Percentiles rank a stretch among this genome's conserved stretches.
Evolutionary conservation across 331 rosid genomes (phyloP).

Genomic region (Prunus yedoensis): DNA sequence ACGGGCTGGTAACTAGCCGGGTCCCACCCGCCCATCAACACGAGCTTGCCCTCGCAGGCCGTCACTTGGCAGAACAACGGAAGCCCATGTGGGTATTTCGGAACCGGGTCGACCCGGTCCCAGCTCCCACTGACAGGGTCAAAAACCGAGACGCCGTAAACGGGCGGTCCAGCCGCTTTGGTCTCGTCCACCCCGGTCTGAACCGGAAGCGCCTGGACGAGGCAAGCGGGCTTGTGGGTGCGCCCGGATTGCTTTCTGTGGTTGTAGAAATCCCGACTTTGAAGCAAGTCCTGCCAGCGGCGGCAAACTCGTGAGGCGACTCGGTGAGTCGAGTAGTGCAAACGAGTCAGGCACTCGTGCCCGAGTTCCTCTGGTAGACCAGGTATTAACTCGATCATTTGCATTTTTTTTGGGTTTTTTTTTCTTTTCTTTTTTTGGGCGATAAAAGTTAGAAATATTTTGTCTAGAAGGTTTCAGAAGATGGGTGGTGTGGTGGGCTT

Average conservation of each 20-base stretch:
- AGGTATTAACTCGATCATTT: conserved; percentile 45
- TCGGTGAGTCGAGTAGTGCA: conserved; percentile 55
- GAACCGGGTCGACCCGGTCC: conserved; percentile 60
- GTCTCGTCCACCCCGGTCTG: background rate
- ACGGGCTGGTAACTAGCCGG: conserved; percentile 61
- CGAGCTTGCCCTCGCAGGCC: conserved; percentile 57
- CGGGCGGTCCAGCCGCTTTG: conserved; percentile 29
- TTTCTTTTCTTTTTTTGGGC: background rate
- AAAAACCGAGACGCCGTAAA: conserved; percentile 52
- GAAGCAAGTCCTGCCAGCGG: conserved; percentile 56
- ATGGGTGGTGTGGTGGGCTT: background rate
- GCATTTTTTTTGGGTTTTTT: background rate
- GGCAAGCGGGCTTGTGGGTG: conserved; percentile 47
- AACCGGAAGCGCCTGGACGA: conserved; percentile 51
- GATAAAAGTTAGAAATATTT: background rate
- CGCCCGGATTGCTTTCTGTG: conserved; percentile 53
- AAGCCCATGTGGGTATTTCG: conserved; percentile 50
- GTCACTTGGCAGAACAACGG: conserved; percentile 69
- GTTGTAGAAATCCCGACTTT: conserved; percentile 45
- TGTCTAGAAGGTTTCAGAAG: background rate
- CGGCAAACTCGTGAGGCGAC: conserved; percentile 60
- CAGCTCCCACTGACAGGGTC: conserved; percentile 49
- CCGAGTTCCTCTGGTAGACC: conserved; percentile 66
- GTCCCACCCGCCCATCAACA: conserved; percentile 89
- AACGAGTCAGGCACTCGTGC: conserved; percentile 64